These are phyloP conservation scores for Myriosclerotinia scirpicola DNA, from an alignment of 2,329 filamentous ascomycete genomes.

Conservation along the genomic window DNA sequence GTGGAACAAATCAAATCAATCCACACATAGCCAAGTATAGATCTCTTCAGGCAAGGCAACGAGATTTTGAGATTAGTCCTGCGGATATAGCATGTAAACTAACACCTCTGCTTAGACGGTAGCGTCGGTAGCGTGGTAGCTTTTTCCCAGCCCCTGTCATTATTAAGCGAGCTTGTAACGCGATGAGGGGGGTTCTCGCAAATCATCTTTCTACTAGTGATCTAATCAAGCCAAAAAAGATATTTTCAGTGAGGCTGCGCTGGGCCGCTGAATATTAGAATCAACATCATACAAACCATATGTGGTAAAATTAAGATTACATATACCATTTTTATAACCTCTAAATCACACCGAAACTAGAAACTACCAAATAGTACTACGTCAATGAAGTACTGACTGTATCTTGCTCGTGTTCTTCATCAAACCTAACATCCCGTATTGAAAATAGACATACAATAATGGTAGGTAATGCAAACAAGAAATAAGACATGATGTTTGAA, in stretches of 20 bases:
- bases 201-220: constrained; percentile 3
- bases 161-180: constrained; percentile 11
- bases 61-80: constrained; percentile 18
- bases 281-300: background rate
- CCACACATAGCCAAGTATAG: constrained; percentile 17
- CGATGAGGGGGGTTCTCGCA: background rate
- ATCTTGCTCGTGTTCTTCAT: constrained; percentile 19
- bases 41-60: constrained; percentile 20
- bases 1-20: background rate
- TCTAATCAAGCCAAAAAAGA: constrained; percentile 8
- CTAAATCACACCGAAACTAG: background rate
- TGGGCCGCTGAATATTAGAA: constrained; percentile 5
- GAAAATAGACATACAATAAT: constrained; percentile 11
- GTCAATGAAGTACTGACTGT: constrained; percentile 16
- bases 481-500: constrained; percentile 7
- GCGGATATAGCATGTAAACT: constrained; percentile 10
- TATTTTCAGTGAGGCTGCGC: constrained; percentile 9
- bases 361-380: constrained; percentile 16
- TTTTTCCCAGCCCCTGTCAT: background rate
- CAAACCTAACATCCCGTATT: constrained; percentile 8
- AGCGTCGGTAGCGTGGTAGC: background rate
- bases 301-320: constrained; percentile 21
- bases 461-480: constrained; percentile 12
- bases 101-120: too few species aligned
- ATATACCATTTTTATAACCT: constrained; percentile 20